Percentiles rank a stretch among this genome's conserved stretches.
phyloP scores from a whole-genome alignment of 176 grass and related monocot genomes.

The Avena sativa region DNA sequence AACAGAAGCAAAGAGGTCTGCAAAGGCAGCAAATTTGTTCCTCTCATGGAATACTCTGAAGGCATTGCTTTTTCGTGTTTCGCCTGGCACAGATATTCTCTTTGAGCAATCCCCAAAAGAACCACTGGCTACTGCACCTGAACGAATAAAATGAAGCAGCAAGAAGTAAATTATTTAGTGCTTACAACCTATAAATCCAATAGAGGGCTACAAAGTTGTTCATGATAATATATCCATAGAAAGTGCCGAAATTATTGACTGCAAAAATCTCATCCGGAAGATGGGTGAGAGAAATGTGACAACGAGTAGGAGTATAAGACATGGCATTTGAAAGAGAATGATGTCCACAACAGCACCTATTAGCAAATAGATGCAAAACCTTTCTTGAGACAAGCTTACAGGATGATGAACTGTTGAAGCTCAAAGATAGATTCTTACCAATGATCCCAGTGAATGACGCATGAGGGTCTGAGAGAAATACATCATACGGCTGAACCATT shows the following conservation, averaged over 20 bases:
- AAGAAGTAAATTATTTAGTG: constrained; percentile 30
- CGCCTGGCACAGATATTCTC: constrained; percentile 41
- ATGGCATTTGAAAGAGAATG: constrained; percentile 8
- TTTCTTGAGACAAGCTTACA: constrained; percentile 27
- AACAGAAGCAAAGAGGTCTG: constrained; percentile 85
- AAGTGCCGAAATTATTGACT: background rate
- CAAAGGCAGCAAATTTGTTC: constrained; percentile 64
- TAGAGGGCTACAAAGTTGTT: constrained; percentile 12
- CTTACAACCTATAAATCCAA: background rate
- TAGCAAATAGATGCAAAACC: constrained; percentile 21
- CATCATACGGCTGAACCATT: constrained; percentile 90
- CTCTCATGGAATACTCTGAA: constrained; percentile 52
- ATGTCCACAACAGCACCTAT: background rate
- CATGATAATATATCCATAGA: constrained; percentile 3
- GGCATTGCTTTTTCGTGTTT: constrained; percentile 47
- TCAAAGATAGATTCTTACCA: constrained; percentile 54
- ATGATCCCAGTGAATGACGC: constrained; percentile 70
- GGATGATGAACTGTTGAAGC: constrained; percentile 3
- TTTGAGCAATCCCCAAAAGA: constrained; percentile 70
- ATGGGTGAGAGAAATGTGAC: constrained; percentile 16
- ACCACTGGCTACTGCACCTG: constrained; percentile 83
- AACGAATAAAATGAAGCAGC: constrained; percentile 23
- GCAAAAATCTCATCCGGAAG: background rate
- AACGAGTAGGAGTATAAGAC: background rate
- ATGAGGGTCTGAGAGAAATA: constrained; percentile 88